A percentile compares a stretch with the other conserved stretches of the same genome.
phyloP scores from a whole-genome alignment of 495 filamentous ascomycete species.

The Penicillium macrosclerotiorum region DNA sequence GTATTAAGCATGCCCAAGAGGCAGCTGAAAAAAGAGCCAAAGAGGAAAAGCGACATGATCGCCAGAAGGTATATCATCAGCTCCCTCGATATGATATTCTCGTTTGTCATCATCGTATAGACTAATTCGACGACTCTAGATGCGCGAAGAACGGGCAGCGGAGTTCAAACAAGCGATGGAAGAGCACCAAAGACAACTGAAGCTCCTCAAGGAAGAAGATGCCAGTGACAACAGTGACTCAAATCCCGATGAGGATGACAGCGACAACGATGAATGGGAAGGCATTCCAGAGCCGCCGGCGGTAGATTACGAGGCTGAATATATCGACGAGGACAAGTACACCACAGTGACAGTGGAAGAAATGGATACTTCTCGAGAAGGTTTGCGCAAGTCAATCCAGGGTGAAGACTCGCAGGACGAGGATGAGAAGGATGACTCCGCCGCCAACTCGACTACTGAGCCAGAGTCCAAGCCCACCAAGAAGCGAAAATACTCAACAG shows the following conservation, averaged over 20 bases:
- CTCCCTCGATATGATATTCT: background rate
- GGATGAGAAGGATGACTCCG: constrained; percentile 26
- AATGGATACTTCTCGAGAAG: constrained; percentile 76
- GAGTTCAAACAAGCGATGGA: constrained; percentile 77
- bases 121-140: constrained; percentile 43
- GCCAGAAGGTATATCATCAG: constrained; percentile 61
- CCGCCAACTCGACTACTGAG: constrained; percentile 18
- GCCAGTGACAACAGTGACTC: constrained; percentile 43
- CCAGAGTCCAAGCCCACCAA: constrained; percentile 35
- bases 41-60: constrained; percentile 66
- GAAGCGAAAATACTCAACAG: constrained; percentile 53
- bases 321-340: constrained; percentile 92
- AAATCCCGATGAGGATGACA: constrained; percentile 29
- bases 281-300: constrained; percentile 58
- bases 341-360: constrained; percentile 91
- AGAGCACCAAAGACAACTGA: constrained; percentile 61
- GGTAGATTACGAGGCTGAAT: constrained; percentile 84
- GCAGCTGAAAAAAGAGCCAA: constrained; percentile 67
- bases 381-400: constrained; percentile 53
- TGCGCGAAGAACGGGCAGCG: constrained; percentile 74
- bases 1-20: constrained; percentile 79
- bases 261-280: constrained; percentile 58
- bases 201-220: constrained; percentile 53
- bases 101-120: background rate
- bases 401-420: constrained; percentile 48